Percentiles rank a stretch among this genome's conserved stretches.
Conservation (phyloP, 495 filamentous ascomycete species). For the Cudoniella acicularis region DNA sequence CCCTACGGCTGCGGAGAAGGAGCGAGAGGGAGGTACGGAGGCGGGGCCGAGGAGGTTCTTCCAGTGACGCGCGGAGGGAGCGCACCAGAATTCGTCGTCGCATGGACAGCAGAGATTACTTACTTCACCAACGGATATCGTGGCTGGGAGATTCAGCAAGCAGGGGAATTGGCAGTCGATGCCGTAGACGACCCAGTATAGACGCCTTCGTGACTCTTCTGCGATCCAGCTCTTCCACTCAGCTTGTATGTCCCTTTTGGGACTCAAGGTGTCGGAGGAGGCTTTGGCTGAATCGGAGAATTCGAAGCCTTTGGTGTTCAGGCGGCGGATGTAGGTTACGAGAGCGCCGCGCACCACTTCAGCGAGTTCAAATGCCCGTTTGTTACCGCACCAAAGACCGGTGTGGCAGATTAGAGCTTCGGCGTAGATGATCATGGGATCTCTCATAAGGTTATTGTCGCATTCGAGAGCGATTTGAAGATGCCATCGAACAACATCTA, state of each 20-base stretch:
- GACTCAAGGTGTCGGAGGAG: not conserved
- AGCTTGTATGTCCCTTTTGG: not conserved
- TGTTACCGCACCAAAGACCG: conserved; percentile 18
- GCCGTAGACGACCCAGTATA: conserved; percentile 14
- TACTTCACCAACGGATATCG: conserved; percentile 15
- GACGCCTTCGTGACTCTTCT: conserved; percentile 9
- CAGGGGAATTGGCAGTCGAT: conserved; percentile 17
- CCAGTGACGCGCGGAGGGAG: conserved; percentile 13
- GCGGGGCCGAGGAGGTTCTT: conserved; percentile 20
- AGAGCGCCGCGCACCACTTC: conserved; percentile 10
- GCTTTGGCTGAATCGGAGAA: not conserved
- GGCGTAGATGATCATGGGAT: conserved; percentile 14
- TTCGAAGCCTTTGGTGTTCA: not conserved
- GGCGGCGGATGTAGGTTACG: conserved; percentile 11
- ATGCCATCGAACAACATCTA: conserved; percentile 14
- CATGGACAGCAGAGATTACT: conserved; percentile 14
- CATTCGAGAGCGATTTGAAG: conserved; percentile 16
- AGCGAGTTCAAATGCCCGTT: conserved; percentile 17
- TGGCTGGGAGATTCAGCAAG: conserved; percentile 14
- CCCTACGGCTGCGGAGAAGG: conserved; percentile 14
- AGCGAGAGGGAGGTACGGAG: conserved; percentile 12
- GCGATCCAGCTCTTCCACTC: conserved; percentile 14
- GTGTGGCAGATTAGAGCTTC: conserved; percentile 17
- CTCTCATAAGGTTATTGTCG: conserved; percentile 18
- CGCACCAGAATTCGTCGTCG: conserved; percentile 20